phyloP scores from a whole-genome alignment of 352 stramenopile genomes.

The Pythium myriotylum region DNA sequence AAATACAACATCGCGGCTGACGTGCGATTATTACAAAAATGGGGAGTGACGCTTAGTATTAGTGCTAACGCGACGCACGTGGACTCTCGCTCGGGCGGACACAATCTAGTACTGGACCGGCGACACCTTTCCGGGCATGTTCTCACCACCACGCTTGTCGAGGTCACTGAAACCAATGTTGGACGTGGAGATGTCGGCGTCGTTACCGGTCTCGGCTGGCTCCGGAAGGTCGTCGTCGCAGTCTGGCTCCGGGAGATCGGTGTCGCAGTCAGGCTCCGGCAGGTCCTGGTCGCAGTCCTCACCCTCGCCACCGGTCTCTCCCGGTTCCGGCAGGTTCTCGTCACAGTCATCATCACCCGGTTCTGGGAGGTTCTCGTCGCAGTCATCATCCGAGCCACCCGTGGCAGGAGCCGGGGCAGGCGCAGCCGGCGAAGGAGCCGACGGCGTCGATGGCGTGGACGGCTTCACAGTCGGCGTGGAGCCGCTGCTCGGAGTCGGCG shows the following conservation, averaged over 20 bases:
- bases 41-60: neutral
- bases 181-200: slow-evolving; percentile 30
- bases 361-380: slow-evolving; percentile 13
- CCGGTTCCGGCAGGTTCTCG: slow-evolving; percentile 27
- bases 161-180: slow-evolving; percentile 39
- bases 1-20: slow-evolving; percentile 2
- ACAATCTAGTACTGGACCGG: slow-evolving; percentile 13
- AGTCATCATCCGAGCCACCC: slow-evolving; percentile 17
- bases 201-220: slow-evolving; percentile 25
- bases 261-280: slow-evolving; percentile 29
- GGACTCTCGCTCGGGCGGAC: neutral
- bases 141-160: slow-evolving; percentile 16
- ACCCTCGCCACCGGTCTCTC: no score
- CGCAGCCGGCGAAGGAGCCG: slow-evolving; percentile 1
- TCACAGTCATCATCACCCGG: slow-evolving; percentile 4
- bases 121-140: slow-evolving; percentile 17
- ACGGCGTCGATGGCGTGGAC: slow-evolving; percentile 1
- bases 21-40: neutral
- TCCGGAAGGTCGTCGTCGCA: slow-evolving; percentile 14
- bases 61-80: slow-evolving; percentile 4
- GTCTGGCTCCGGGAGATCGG: slow-evolving; percentile 20
- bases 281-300: slow-evolving; percentile 23
- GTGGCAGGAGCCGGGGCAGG: slow-evolving; percentile 1
- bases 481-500: neutral
- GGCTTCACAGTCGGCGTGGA: slow-evolving; percentile 8